phyloP scores from a whole-genome alignment of 192 early-diverging fungal genomes.

The Pecoramyces ruminantium region DNA sequence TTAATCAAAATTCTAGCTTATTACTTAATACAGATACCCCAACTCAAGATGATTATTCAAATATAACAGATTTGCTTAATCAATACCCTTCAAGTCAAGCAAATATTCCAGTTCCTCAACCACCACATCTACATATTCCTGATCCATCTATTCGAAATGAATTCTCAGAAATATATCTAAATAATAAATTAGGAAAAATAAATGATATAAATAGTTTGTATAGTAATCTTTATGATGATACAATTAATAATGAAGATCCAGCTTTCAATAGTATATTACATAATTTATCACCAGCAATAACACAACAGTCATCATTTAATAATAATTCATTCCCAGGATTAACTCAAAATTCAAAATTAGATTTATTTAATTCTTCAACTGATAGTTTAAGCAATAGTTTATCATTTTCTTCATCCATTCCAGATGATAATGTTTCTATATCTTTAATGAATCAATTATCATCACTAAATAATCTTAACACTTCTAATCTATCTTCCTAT shows the following conservation, averaged over 20 bases:
- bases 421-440: background rate
- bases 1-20: background rate
- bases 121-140: background rate
- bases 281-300: background rate
- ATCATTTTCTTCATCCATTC: background rate
- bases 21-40: background rate
- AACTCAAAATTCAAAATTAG: background rate
- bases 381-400: background rate
- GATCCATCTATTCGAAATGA: background rate
- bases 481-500: background rate
- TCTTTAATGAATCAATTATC: background rate
- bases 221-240: background rate
- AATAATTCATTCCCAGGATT: background rate
- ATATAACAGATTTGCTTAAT: background rate
- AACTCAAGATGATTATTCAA: background rate
- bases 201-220: background rate
- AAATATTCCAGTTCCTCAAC: background rate
- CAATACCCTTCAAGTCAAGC: background rate
- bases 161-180: background rate
- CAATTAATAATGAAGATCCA: background rate
- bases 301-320: background rate
- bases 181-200: background rate
- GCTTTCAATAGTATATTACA: background rate
- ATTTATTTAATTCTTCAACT: background rate
- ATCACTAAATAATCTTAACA: background rate